phyloP scores from a whole-genome alignment of 805 yeast species.

The Schwanniomyces pseudopolymorphus region DNA sequence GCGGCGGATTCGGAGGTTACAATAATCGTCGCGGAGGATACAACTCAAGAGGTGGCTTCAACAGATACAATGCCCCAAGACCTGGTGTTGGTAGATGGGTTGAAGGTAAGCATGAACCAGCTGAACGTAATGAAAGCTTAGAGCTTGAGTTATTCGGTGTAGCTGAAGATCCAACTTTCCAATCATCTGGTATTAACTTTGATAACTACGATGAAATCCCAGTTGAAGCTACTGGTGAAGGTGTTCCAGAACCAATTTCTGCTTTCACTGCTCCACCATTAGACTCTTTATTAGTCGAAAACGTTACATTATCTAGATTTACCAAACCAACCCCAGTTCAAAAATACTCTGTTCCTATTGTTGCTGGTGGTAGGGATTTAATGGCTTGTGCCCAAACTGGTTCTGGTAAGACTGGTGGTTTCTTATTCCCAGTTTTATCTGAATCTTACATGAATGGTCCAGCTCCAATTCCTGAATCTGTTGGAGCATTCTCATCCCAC shows the following conservation, averaged over 20 bases:
- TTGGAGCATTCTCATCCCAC: constrained; percentile 57
- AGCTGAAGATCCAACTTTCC: constrained; percentile 70
- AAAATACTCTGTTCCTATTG: constrained; percentile 90
- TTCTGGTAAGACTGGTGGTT: constrained; percentile 99
- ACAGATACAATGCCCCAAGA: constrained; percentile 28
- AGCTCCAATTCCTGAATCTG: constrained; percentile 50
- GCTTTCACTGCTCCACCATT: constrained; percentile 90
- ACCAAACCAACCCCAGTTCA: constrained; percentile 96
- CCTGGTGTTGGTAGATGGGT: constrained; percentile 77
- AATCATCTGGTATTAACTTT: constrained; percentile 95
- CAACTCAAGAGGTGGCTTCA: constrained; percentile 29
- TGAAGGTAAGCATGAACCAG: constrained; percentile 86
- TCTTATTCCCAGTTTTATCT: constrained; percentile 94
- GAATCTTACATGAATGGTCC: constrained; percentile 92
- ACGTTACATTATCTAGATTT: constrained; percentile 85
- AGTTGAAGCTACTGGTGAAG: constrained; percentile 94
- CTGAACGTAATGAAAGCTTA: constrained; percentile 62
- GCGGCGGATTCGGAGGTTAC: constrained; percentile 22
- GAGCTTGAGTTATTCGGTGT: constrained; percentile 86
- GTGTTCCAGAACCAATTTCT: constrained; percentile 90
- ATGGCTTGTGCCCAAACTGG: constrained; percentile 99
- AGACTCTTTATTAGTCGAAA: constrained; percentile 80
- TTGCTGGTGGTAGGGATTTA: constrained; percentile 83
- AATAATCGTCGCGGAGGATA: constrained; percentile 26
- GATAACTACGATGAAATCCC: constrained; percentile 99